These are phyloP conservation scores for Cordyceps fumosorosea DNA, from an alignment of 2,329 filamentous ascomycete genomes.

Conservation along the genomic window DNA sequence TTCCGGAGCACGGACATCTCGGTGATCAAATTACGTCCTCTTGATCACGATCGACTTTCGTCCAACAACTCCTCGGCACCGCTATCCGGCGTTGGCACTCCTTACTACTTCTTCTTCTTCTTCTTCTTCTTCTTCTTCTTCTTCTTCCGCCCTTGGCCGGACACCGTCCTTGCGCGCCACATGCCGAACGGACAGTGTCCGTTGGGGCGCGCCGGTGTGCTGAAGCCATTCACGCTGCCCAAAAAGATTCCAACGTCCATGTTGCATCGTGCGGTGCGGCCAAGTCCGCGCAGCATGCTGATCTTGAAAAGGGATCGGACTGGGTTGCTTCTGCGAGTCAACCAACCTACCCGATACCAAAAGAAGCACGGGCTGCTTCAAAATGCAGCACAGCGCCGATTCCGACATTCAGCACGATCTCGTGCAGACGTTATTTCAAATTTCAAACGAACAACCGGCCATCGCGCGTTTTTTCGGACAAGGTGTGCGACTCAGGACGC, in stretches of 20 bases:
- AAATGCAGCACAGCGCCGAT: no score
- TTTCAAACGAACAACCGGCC: neutral
- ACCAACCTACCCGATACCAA: neutral
- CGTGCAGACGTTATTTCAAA: neutral
- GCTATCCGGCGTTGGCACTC: neutral
- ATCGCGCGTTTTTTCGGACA: constrained; percentile 1
- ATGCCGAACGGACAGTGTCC: neutral
- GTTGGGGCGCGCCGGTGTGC: neutral
- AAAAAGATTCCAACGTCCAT: neutral
- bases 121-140: neutral
- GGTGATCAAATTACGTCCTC: neutral
- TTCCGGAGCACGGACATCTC: neutral
- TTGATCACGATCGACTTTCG: neutral
- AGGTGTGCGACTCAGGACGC: neutral
- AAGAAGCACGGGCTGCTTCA: no score
- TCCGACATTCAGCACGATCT: neutral
- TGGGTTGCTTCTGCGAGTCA: no score
- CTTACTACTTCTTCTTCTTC: neutral
- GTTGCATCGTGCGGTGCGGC: neutral
- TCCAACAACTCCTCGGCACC: neutral
- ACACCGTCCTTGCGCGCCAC: neutral
- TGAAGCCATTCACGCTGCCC: no score
- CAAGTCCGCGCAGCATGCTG: neutral
- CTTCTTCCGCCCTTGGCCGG: neutral
- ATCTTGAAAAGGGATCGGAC: neutral